These are phyloP conservation scores for Haplosporangium sp. DNA, from an alignment of 371 early-diverging fungal species.

Conservation along the genomic window DNA sequence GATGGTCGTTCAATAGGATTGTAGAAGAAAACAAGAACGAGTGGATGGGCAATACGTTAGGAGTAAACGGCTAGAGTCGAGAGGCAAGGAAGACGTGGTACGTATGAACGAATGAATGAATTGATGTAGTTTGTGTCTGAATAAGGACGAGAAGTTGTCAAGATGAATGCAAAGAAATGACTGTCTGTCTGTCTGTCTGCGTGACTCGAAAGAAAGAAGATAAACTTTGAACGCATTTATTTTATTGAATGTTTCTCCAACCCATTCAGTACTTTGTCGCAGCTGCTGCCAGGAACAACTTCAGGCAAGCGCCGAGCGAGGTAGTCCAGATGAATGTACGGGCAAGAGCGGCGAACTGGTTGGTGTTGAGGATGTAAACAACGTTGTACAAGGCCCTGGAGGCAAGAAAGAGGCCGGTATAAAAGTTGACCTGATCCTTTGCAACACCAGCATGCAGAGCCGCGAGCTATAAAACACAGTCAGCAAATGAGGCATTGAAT, in stretches of 20 bases:
- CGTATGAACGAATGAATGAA: background rate
- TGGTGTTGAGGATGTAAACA: constrained; percentile 50
- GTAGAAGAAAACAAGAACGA: background rate
- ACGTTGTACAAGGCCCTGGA: constrained; percentile 31
- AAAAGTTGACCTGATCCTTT: constrained; percentile 43
- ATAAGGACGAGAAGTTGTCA: background rate
- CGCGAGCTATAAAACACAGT: constrained; percentile 33
- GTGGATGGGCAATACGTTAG: background rate
- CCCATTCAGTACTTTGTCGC: constrained; percentile 32
- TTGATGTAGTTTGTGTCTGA: background rate
- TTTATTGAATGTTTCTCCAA: background rate
- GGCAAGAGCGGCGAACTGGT: constrained; percentile 17
- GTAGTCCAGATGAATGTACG: constrained; percentile 41
- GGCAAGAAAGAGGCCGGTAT: constrained; percentile 28
- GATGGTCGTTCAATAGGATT: background rate
- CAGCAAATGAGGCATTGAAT: background rate
- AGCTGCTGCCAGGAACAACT: constrained; percentile 52
- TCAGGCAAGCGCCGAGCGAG: constrained; percentile 32
- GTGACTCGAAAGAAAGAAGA: background rate
- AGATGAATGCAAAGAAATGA: background rate
- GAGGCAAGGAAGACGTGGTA: background rate
- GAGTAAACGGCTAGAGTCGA: background rate
- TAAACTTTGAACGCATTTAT: background rate
- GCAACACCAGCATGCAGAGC: constrained; percentile 51
- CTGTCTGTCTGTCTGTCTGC: background rate